Base-by-base conservation (phyloP, 2,329 filamentous ascomycete genomes). In the Scytalidium lignicola region DNA sequence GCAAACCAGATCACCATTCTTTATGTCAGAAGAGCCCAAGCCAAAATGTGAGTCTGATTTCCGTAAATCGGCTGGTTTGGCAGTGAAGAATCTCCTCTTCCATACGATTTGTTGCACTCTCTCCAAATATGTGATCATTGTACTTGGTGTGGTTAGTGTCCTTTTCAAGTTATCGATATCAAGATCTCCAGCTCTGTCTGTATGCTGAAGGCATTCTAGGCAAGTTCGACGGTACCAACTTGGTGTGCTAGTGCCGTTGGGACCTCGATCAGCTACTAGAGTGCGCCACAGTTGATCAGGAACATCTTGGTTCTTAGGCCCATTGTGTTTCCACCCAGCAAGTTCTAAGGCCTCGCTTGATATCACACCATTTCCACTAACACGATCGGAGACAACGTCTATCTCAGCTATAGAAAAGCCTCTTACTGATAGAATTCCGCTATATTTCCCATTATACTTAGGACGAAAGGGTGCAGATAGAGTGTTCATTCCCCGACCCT, bases 151-250 rank as follows among this genome's bases (percentile, higher is more conserved):
- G 15, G 46, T n/a, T 40, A 19, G 12, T 23, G 22, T 41, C 22
- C 21, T 55, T 26, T 39, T 42, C 4, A 56, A 15, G 5, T 46
- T 15, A n/a, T 51, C 44, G 15, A 47, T 53, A 19, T 49, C 44
- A 2, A 54, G 43, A 44, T 56, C 52, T 13, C 53, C 51, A 0
- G 28, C 39, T 9, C n/a, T 44, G 13, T 45, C 37, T 8, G 44
- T 22, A n/a, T 32, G 32, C 28, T 52, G 39, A 2, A 55, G 40
- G 23, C 46, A 54, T 39, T 52, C 51, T 10, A 47, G 23, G 22
- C 55, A 59, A 18, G 54, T 50, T 20, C 50, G 46, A 1, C 45
- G 45, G 46, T 58, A 59, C 52, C 54, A 59, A n/a, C 20, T 48
- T 2, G 54, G 55, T 2, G 54, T 41, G 21, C 51, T 55, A 2